Percentiles rank a stretch among this genome's conserved stretches.
These are phyloP conservation scores for Diaporthe citrichinensis DNA, from an alignment of 2,329 filamentous ascomycete genomes.

Conservation along the genomic window DNA sequence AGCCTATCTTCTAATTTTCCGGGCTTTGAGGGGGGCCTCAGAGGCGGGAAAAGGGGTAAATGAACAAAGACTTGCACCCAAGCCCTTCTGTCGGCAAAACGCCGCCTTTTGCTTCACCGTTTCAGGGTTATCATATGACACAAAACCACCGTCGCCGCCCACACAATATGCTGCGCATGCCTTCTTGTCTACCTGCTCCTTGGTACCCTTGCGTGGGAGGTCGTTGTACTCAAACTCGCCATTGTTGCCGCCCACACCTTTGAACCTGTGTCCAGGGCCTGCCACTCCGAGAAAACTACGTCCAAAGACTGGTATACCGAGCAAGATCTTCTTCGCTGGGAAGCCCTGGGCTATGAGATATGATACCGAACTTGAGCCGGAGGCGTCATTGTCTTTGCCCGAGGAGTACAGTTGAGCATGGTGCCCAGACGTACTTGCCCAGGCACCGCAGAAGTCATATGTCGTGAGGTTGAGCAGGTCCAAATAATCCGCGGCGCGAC, in stretches of 20 bases:
- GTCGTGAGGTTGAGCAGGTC: slow-evolving; percentile 85
- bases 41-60: slow-evolving; percentile 3
- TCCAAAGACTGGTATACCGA: slow-evolving; percentile 83
- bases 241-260: slow-evolving; percentile 60
- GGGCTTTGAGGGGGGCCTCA: not conserved
- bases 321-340: slow-evolving; percentile 77
- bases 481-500: slow-evolving; percentile 73
- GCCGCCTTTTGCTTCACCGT: slow-evolving; percentile 82
- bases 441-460: slow-evolving; percentile 83
- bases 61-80: slow-evolving; percentile 68
- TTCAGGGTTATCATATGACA: slow-evolving; percentile 84
- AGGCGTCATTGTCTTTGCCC: slow-evolving; percentile 67
- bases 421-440: slow-evolving; percentile 78
- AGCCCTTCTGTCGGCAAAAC: slow-evolving; percentile 78
- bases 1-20: not conserved
- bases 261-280: slow-evolving; percentile 74
- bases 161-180: slow-evolving; percentile 79
- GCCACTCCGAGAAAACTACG: slow-evolving; percentile 78
- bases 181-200: slow-evolving; percentile 77
- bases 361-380: slow-evolving; percentile 75
- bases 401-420: slow-evolving; percentile 81
- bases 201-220: slow-evolving; percentile 72
- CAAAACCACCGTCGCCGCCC: slow-evolving; percentile 81
- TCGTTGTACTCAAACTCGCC: slow-evolving; percentile 83
- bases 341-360: slow-evolving; percentile 78